Base-by-base conservation (phyloP, 2,329 filamentous ascomycete genomes). In the Colletotrichum melonis region DNA sequence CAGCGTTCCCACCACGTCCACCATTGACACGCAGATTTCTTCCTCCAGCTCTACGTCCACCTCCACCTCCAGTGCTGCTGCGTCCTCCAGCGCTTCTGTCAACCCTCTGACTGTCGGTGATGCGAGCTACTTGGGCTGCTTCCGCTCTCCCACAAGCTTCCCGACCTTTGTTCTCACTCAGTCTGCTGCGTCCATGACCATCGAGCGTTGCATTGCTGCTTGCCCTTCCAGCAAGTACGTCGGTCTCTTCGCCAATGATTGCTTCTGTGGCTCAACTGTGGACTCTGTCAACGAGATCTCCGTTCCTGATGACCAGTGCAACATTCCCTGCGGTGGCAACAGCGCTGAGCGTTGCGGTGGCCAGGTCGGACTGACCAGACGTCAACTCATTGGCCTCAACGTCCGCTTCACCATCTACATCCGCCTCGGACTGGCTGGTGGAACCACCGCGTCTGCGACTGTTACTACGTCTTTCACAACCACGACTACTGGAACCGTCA, bases 321-420 rank as follows among this genome's bases (percentile, higher is more conserved):
- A 83, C 63, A 75, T 75, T 1, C 77, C 78, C 0, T 88, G 86
- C 69, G 84, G 86, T 0, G 86, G 86, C 1, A 79, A 86, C 69
- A 68, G 74, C 0, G n/a, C 30, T 3, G 75, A 86, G 75, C 79
- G 81, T 68, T 88, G 86, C 76, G 86, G 86, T 35, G 86, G 85
- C 12, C 74, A 78, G 19, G 67, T 78, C 14, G 65, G 70, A 26
- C 59, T 55, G 28, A 16, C 16, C 14, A 71, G 59, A 30, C 68
- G 62, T 19, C 62, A 71, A 63, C 14, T 67, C n/a, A 32, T 63
- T 6, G 46, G 38, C 16, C 38, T 26, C 28, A 24, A 28, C 16
- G 32, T 71, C 6, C 62, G 63, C 55, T 42, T 71, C n/a, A 38
- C 63, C n/a, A 32, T 71, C 28, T 71, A 57, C 55, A 24, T 63